These are phyloP conservation scores for Atalantia buxifolia DNA, from an alignment of 345 rosid species.

Conservation along the genomic window DNA sequence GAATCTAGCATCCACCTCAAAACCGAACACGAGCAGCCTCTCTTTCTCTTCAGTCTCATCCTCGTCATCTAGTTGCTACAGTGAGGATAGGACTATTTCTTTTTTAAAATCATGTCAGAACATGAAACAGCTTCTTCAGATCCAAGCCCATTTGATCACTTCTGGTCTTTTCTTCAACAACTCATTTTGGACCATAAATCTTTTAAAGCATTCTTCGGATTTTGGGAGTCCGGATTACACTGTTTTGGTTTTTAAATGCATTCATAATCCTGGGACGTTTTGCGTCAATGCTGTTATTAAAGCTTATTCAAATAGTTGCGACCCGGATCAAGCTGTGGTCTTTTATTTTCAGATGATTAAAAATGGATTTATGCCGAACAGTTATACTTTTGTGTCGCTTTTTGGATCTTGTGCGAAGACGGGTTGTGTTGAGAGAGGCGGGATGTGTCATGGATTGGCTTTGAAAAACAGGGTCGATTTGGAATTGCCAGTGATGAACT, in stretches of 20 bases:
- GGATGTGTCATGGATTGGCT: constrained; percentile 57
- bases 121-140: constrained; percentile 39
- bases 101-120: constrained; percentile 32
- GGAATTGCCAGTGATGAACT: constrained; percentile 52
- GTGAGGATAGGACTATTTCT: constrained; percentile 15
- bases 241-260: constrained; percentile 34
- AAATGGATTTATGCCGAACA: constrained; percentile 54
- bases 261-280: constrained; percentile 35
- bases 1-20: not conserved
- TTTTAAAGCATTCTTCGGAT: constrained; percentile 42
- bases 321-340: constrained; percentile 33
- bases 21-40: not conserved
- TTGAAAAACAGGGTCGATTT: constrained; percentile 47
- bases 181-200: constrained; percentile 44
- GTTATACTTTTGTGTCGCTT: constrained; percentile 56
- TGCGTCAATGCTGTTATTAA: constrained; percentile 45
- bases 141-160: constrained; percentile 56
- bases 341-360: constrained; percentile 46
- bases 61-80: not conserved
- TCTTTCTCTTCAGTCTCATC: not conserved
- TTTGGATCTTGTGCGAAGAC: constrained; percentile 41
- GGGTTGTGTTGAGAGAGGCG: constrained; percentile 36
- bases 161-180: constrained; percentile 43
- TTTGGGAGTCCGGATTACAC: constrained; percentile 42
- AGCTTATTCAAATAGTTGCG: constrained; percentile 41